Evolutionary conservation across 345 rosid species (phyloP).

Genomic region (Abelmoschus esculentus): DNA sequence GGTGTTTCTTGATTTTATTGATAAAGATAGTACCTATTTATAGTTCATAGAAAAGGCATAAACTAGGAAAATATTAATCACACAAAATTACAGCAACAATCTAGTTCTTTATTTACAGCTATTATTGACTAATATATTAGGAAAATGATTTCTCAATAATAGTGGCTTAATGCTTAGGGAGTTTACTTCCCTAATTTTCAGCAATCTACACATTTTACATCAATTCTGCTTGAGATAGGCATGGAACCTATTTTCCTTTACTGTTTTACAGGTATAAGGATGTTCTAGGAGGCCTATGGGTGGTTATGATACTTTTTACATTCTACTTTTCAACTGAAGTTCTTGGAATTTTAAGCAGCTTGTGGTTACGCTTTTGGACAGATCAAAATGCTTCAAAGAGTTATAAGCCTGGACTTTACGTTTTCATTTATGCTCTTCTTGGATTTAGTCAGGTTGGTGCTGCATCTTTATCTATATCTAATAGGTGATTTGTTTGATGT

Average conservation of each 20-base stretch:
- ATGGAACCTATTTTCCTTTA: background rate
- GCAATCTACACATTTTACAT: no score
- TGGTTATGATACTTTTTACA: constrained; percentile 57
- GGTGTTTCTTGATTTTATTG: no score
- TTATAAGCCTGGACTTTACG: constrained; percentile 53
- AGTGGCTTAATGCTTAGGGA: no score
- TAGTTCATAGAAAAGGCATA: no score
- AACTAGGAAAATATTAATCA: no score
- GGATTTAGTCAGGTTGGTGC: constrained; percentile 70
- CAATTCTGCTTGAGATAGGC: background rate
- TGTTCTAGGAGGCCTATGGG: constrained; percentile 90
- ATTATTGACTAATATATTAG: no score
- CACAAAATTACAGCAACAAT: no score
- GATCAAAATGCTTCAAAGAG: constrained; percentile 51
- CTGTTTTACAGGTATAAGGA: constrained; percentile 59
- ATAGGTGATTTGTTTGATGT: background rate
- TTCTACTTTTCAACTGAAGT: constrained; percentile 71
- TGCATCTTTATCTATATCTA: constrained; percentile 19
- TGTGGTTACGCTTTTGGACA: constrained; percentile 91
- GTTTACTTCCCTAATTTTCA: no score
- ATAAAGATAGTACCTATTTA: no score
- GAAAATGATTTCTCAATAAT: no score
- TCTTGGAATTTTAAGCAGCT: constrained; percentile 78
- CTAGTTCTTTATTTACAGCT: no score
- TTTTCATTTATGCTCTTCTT: constrained; percentile 57